Base-by-base conservation (phyloP, 768 basidiomycete genomes). In the Pleurotus tuoliensis region DNA sequence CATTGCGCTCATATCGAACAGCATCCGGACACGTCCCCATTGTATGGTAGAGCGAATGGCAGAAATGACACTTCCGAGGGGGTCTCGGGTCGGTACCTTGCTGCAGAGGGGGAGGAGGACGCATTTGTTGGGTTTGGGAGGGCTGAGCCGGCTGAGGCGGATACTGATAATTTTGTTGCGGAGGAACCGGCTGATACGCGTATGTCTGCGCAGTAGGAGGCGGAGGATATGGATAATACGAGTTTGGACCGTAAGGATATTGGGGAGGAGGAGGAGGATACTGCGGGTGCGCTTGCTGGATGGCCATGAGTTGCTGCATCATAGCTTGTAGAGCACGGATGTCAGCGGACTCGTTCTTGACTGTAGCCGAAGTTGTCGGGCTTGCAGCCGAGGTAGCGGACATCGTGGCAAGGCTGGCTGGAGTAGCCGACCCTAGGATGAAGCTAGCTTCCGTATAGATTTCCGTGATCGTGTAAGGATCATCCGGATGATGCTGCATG, bases 401-500 rank as follows among this genome's bases (percentile, higher is more conserved):
- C 65, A 44, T 71, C 66, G 1, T 38, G 46, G 4, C 24, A 5
- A 0, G 46, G 20, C 0, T 66, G 65, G 22, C 55, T 51, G 11
- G 25, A 18, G 3, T 11, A 12, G 43, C 16, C 1, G 64, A 59
- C 1, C 58, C 62, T 2, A 67, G 27, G 6, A 62, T 59, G 47
- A 66, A 65, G 3, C 59, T 48, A 0, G 64, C 60, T 1, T 64
- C 66, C 12, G 61, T 63, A 5, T 63, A 57, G 13, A 68, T 58
- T 5, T 67, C 58, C 0, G n/a, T 30, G 9, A 69, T 30, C 2
- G 37, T 20, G 51, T 67, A 69, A 1, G 66, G 65, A 12, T 67
- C 60, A 13, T 68, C 66, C 1, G 65, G 68, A 13, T 59, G 59
- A 16, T 61, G 59, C 20, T 67, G 64, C 1, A 62, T 66, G 12